Conservation (phyloP, 805 yeast genomes). For the Kuraishia molischiana region DNA sequence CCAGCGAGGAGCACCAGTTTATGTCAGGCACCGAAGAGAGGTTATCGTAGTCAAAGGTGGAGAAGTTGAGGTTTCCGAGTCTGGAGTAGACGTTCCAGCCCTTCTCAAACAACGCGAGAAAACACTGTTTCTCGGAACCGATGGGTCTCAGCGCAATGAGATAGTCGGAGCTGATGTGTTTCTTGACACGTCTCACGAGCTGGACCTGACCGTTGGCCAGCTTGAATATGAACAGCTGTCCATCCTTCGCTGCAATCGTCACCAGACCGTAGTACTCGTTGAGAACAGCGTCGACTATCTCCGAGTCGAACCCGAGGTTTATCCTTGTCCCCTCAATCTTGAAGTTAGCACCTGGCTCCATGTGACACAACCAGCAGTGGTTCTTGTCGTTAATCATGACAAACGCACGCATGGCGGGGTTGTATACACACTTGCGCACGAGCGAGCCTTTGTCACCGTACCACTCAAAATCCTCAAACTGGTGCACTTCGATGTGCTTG, state of each 20-base stretch:
- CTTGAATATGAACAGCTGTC: conserved; percentile 25
- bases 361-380: conserved; percentile 17
- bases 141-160: conserved; percentile 16
- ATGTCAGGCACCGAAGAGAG: conserved; percentile 10
- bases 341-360: conserved; percentile 2
- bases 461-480: conserved; percentile 23
- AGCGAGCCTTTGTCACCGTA: conserved; percentile 11
- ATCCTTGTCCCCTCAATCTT: conserved; percentile 15
- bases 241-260: conserved; percentile 27
- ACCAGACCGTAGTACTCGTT: conserved; percentile 30
- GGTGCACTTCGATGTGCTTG: conserved; percentile 16
- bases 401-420: conserved; percentile 15
- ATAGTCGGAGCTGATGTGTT: conserved; percentile 22
- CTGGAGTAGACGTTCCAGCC: conserved; percentile 42
- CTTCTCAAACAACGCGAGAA: conserved; percentile 15
- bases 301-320: neutral
- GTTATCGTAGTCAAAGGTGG: conserved; percentile 25
- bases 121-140: conserved; percentile 17
- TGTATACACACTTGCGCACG: conserved; percentile 10
- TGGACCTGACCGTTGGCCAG: conserved; percentile 20
- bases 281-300: conserved; percentile 19
- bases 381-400: conserved; percentile 20
- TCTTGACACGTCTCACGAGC: conserved; percentile 22
- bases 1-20: conserved; percentile 5
- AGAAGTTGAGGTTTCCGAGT: conserved; percentile 34